Evolutionary conservation across 2,329 filamentous ascomycete genomes (phyloP).

Genomic region (Boeremia lycopersici): DNA sequence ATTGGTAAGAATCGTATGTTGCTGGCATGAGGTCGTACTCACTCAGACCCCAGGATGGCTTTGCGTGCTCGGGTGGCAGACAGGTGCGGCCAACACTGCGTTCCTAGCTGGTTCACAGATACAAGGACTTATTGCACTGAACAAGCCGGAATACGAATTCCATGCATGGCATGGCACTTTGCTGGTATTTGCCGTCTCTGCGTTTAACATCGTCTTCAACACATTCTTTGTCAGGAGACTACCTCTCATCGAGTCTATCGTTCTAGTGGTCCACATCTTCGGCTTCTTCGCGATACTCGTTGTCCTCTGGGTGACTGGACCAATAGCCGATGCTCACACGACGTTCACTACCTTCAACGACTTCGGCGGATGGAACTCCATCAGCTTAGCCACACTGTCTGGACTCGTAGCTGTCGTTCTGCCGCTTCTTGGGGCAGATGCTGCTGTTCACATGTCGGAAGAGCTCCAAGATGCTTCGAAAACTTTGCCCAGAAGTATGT

Average conservation of each 20-base stretch:
- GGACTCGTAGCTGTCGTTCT: neutral
- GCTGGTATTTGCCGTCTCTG: conserved; percentile 52
- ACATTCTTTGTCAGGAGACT: conserved; percentile 14
- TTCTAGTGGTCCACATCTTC: conserved; percentile 54
- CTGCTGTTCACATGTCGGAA: neutral
- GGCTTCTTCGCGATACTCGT: conserved; percentile 58
- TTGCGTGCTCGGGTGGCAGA: conserved; percentile 51
- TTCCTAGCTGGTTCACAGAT: conserved; percentile 40
- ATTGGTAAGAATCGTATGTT: conserved; percentile 27
- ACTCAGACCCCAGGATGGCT: conserved; percentile 37
- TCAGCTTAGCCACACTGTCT: conserved; percentile 21
- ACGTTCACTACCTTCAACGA: conserved; percentile 36
- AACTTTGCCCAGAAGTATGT: neutral
- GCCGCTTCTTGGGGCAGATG: neutral
- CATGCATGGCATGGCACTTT: conserved; percentile 58
- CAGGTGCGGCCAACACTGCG: conserved; percentile 38
- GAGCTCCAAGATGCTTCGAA: neutral
- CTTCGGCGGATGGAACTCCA: conserved; percentile 34
- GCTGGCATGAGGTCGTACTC: neutral
- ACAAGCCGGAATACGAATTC: conserved; percentile 45
- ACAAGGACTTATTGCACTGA: conserved; percentile 47
- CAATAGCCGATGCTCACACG: conserved; percentile 26
- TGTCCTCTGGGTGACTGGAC: conserved; percentile 38
- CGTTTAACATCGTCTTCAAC: conserved; percentile 52
- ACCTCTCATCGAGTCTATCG: neutral